Conservation (phyloP, 352 stramenopile genomes). For the Albugo candida region DNA sequence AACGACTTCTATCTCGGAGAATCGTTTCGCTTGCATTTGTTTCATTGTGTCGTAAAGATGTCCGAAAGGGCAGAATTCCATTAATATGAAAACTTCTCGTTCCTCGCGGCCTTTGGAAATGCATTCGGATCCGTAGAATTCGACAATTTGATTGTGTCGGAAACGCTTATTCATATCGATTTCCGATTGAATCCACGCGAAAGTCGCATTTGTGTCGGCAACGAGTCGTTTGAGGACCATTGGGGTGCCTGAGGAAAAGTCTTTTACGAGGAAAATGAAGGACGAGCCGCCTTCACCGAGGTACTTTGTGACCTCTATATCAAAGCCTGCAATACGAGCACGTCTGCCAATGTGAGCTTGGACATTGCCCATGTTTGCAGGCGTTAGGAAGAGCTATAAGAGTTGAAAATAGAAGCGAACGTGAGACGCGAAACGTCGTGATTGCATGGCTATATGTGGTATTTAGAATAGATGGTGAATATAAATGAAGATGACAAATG, state of each 20-base stretch:
- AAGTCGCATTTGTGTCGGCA: conserved; percentile 40
- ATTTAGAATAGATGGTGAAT: too few species aligned
- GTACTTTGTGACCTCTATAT: conserved; percentile 55
- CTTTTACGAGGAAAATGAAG: conserved; percentile 71
- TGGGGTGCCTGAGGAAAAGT: conserved; percentile 9
- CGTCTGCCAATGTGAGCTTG: conserved; percentile 59
- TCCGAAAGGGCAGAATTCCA: conserved; percentile 91
- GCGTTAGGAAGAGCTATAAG: too few species aligned
- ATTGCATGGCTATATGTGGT: too few species aligned
- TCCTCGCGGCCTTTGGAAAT: conserved; percentile 16
- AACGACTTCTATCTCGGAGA: conserved; percentile 44
- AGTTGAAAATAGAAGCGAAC: too few species aligned
- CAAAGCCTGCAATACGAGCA: conserved; percentile 31
- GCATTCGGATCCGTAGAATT: conserved; percentile 37
- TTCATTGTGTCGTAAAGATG: conserved; percentile 87
- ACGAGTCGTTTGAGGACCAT: conserved; percentile 63
- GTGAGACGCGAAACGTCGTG: too few species aligned
- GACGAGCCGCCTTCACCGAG: conserved; percentile 54
- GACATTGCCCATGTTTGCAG: conserved; percentile 13
- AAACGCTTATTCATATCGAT: conserved; percentile 59
- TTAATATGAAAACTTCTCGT: conserved; percentile 87
- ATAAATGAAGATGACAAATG: too few species aligned
- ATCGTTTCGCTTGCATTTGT: conserved; percentile 59
- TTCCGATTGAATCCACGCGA: conserved; percentile 38
- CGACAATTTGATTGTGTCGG: conserved; percentile 21